Evolutionary conservation across 768 basidiomycete genomes (phyloP).

Genomic region (Auricularia heimuer): DNA sequence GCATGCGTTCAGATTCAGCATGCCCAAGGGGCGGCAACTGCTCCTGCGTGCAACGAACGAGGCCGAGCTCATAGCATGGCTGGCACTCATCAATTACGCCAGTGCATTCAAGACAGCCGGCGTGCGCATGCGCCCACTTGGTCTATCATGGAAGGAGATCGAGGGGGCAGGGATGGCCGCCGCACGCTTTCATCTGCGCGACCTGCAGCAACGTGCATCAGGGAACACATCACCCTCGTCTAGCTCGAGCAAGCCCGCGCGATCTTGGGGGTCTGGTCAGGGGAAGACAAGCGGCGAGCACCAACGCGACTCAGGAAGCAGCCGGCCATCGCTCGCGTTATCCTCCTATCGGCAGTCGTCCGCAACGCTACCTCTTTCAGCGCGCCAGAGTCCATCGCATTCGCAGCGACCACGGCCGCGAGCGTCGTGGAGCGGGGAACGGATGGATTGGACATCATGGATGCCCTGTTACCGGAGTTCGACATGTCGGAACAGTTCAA

Average conservation of each 20-base stretch:
- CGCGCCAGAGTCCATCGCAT: background rate
- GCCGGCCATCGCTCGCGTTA: background rate
- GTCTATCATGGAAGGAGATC: conserved; percentile 59
- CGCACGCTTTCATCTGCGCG: conserved; percentile 25
- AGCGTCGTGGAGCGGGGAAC: conserved; percentile 2
- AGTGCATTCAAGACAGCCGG: conserved; percentile 82
- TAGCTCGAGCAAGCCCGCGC: background rate
- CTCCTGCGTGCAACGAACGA: conserved; percentile 66
- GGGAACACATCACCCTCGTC: conserved; percentile 33
- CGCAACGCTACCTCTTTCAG: background rate
- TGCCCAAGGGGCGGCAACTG: conserved; percentile 70
- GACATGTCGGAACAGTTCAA: conserved; percentile 50
- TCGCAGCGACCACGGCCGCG: background rate
- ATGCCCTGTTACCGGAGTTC: conserved; percentile 5
- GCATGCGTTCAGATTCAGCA: conserved; percentile 67
- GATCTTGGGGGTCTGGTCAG: background rate
- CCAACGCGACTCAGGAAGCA: background rate
- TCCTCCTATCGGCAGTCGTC: background rate
- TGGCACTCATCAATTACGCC: conserved; percentile 87
- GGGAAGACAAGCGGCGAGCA: background rate
- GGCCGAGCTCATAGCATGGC: conserved; percentile 79
- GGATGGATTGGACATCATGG: conserved; percentile 8
- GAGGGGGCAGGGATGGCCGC: conserved; percentile 78
- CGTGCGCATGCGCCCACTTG: conserved; percentile 66
- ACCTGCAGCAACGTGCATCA: background rate